Conservation (phyloP, 208 protist genomes). For the Trypanosoma conorhini region DNA sequence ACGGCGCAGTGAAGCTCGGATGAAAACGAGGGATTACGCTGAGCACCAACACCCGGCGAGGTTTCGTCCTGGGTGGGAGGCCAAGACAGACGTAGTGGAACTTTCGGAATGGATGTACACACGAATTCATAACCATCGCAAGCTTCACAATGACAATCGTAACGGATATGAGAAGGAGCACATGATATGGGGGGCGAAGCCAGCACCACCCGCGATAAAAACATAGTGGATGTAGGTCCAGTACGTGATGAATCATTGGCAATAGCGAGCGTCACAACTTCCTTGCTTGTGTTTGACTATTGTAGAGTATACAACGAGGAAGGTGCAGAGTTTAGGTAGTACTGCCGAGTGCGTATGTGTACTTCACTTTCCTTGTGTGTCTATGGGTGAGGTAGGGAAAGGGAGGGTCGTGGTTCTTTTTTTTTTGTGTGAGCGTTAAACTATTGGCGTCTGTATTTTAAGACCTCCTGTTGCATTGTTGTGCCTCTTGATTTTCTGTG, state of each 20-base stretch:
- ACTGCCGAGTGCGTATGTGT: neutral
- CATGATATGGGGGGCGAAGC: constrained; percentile 46
- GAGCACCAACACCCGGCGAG: constrained; percentile 33
- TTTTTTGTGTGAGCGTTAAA: neutral
- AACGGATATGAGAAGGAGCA: constrained; percentile 67
- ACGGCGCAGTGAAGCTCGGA: constrained; percentile 41
- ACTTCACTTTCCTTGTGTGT: neutral
- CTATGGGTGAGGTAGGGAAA: too few species aligned
- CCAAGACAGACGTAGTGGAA: constrained; percentile 27
- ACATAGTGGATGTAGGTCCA: constrained; percentile 28
- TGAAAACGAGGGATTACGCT: constrained; percentile 66
- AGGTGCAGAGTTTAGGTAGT: neutral
- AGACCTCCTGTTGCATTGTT: neutral
- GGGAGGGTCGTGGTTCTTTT: neutral
- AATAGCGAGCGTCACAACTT: neutral
- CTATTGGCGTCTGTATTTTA: neutral
- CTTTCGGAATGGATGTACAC: constrained; percentile 45
- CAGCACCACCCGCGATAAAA: constrained; percentile 22
- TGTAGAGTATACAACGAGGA: neutral
- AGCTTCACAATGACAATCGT: constrained; percentile 62
- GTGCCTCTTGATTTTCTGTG: neutral
- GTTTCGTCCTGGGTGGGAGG: constrained; percentile 27
- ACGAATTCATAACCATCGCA: constrained; percentile 40
- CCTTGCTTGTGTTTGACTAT: neutral
- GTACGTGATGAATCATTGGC: neutral